Conservation (phyloP, 2,329 filamentous ascomycete genomes). For the Elsinoe australis region DNA sequence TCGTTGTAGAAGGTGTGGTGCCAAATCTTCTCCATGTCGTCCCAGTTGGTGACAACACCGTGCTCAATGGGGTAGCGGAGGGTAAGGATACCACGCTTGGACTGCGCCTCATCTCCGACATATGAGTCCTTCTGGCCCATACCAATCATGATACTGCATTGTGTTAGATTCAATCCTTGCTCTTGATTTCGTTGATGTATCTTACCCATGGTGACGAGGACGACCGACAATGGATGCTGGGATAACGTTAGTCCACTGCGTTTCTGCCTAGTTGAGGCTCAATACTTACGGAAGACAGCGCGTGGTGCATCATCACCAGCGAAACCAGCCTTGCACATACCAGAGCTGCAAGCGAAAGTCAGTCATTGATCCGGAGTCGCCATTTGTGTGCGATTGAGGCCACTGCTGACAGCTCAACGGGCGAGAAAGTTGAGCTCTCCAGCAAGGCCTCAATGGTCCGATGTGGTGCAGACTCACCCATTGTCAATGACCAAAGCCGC, state of each 20-base stretch:
- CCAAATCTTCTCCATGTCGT: constrained; percentile 99
- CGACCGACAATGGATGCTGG: constrained; percentile 98
- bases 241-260: constrained; percentile 25
- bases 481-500: constrained; percentile 99
- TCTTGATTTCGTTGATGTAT: constrained; percentile 21
- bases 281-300: constrained; percentile 98
- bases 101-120: constrained; percentile 99
- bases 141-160: constrained; percentile 96
- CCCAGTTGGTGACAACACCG: constrained; percentile 99
- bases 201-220: constrained; percentile 99
- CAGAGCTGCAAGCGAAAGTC: constrained; percentile 60
- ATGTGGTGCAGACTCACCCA: constrained; percentile 80
- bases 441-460: no score
- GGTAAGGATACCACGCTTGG: constrained; percentile 99
- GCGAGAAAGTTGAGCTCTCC: no score
- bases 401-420: neutral
- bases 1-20: constrained; percentile 99
- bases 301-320: constrained; percentile 99
- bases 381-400: neutral
- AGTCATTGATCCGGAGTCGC: constrained; percentile 16
- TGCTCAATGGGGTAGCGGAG: constrained; percentile 99
- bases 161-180: constrained; percentile 32
- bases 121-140: constrained; percentile 99
- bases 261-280: constrained; percentile 16
- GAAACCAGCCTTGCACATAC: constrained; percentile 99